Evolutionary conservation across 306 rosid genomes (phyloP).

Genomic region (Vicia villosa): DNA sequence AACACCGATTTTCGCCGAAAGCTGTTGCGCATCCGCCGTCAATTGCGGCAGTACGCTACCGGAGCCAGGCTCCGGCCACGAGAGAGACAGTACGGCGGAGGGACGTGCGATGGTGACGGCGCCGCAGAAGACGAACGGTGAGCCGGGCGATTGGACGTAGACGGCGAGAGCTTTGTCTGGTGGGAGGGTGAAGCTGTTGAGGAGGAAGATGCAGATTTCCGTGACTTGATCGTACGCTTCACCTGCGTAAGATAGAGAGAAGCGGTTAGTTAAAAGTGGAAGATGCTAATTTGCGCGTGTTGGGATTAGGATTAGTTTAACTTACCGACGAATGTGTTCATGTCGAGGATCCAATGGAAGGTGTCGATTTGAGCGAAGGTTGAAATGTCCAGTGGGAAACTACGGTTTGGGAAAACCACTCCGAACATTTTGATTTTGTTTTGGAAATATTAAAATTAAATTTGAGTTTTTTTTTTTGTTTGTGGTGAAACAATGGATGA

Average conservation of each 20-base stretch:
- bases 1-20: constrained; percentile 89
- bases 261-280: not conserved
- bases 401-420: constrained; percentile 89
- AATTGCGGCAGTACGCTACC: constrained; percentile 52
- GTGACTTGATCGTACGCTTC: constrained; percentile 78
- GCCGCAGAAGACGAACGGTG: constrained; percentile 77
- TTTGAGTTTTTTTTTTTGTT: not conserved
- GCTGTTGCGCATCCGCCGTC: constrained; percentile 59
- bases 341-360: constrained; percentile 89
- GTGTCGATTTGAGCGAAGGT: constrained; percentile 91
- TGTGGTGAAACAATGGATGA: not conserved
- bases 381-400: constrained; percentile 91
- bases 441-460: not conserved
- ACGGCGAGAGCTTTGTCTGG: constrained; percentile 90
- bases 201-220: constrained; percentile 83
- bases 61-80: constrained; percentile 78
- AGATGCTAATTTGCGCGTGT: constrained; percentile 9
- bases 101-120: constrained; percentile 78
- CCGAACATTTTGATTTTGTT: constrained; percentile 61
- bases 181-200: constrained; percentile 79
- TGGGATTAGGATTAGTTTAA: not conserved
- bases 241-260: constrained; percentile 51
- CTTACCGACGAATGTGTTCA: constrained; percentile 85
- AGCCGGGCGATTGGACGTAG: constrained; percentile 87
- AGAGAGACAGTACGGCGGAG: constrained; percentile 67